Conservation (phyloP, 1,139 yeast genomes). For the Suhomyces wounanorum region DNA sequence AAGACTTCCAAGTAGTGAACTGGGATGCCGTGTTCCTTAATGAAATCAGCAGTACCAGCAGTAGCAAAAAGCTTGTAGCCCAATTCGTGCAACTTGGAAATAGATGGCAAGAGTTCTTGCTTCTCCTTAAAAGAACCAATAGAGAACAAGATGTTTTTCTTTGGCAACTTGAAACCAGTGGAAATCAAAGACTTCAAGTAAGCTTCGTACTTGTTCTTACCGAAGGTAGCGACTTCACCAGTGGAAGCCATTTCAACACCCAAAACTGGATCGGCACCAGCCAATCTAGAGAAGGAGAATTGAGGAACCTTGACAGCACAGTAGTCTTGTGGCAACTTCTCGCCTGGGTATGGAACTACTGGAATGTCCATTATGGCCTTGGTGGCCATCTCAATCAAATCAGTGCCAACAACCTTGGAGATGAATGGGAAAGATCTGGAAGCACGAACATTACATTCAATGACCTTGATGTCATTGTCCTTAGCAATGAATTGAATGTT, state of each 20-base stretch:
- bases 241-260: constrained; percentile 99
- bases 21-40: constrained; percentile 91
- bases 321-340: constrained; percentile 85
- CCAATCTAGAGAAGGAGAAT: constrained; percentile 94
- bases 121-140: constrained; percentile 98
- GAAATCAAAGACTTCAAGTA: constrained; percentile 92
- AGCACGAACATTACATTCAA: constrained; percentile 98
- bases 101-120: constrained; percentile 87
- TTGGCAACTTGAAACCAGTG: constrained; percentile 93
- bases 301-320: constrained; percentile 98
- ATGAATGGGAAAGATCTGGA: constrained; percentile 98
- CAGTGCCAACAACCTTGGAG: constrained; percentile 96
- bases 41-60: constrained; percentile 98
- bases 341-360: constrained; percentile 84
- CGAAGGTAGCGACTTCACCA: constrained; percentile 98
- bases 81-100: constrained; percentile 74
- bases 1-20: constrained; percentile 93
- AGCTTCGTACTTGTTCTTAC: constrained; percentile 95
- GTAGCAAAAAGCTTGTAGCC: constrained; percentile 95
- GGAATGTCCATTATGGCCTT: constrained; percentile 93
- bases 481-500: constrained; percentile 95
- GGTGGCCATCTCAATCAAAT: constrained; percentile 96
- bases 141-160: constrained; percentile 90
- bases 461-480: constrained; percentile 91
- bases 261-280: constrained; percentile 97